Base-by-base conservation (phyloP, 495 filamentous ascomycete genomes). In the Penicillium riverlandense region DNA sequence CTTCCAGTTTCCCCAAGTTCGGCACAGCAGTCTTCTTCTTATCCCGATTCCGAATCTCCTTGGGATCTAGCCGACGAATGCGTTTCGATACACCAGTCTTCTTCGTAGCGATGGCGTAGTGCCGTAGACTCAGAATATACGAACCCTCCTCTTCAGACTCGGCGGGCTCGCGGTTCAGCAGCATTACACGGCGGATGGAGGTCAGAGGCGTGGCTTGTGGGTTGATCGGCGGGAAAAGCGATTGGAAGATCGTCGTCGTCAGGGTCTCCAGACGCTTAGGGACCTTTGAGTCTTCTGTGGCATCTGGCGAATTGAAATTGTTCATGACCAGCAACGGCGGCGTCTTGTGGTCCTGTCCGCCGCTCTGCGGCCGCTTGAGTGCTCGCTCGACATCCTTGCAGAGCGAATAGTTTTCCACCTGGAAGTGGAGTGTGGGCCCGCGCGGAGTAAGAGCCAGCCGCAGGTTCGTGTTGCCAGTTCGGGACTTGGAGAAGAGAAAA, bases 251-350 rank as follows among this genome's bases (percentile, higher is more conserved):
- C 32, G 89, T 90, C 7, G 90, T 97, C 2, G 86, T 81, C n/a
- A 99, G 83, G 15, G 81, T 79, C 65, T 99, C 94, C 55, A 97
- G 85, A 47, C 95, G 89, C 53, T 87, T 90, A 15, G 76, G 80
- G 12, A 82, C 73, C 38, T 85, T 80, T n/a, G 82, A 71, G 33
- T 77, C 70, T 39, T 70, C 61, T 31, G 69, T 61, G 8, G 77
- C 66, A 42, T 74, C 62, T 27, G 86, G 75, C 1, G 79, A 84
- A 30, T 75, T 78, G 66, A 99, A 96, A 60, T 96, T 95, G 69
- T 99, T 99, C 92, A 98, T 96, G 43, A 98, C 94, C 12, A 98
- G 76, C 60, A 97, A 67, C 39, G 91, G 91, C 2, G 91, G 77
- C 22, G 79, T 85, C 38, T 80, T 71, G 58, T 85, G 92, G 54